Evolutionary conservation across 2,329 filamentous ascomycete genomes (phyloP).

Genomic region (Cytospora paraplurivora): DNA sequence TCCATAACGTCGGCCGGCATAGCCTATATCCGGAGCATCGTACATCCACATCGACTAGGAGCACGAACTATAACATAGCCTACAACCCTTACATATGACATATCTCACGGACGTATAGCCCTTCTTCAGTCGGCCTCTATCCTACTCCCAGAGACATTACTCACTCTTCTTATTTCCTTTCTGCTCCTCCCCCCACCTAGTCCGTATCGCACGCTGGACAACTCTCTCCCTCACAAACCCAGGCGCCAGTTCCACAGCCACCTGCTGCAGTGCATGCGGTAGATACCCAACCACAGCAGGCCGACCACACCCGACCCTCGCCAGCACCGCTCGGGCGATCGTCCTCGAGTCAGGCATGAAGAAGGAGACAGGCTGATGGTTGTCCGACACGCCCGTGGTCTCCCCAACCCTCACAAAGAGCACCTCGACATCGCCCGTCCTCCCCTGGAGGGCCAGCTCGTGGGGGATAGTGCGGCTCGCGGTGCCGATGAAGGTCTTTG

Average conservation of each 20-base stretch:
- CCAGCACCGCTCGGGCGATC: conserved; percentile 31
- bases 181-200: conserved; percentile 20
- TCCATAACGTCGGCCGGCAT: too few species aligned
- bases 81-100: too few species aligned
- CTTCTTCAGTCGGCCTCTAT: not conserved
- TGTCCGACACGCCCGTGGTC: conserved; percentile 31
- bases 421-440: conserved; percentile 30
- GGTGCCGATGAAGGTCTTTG: conserved; percentile 32
- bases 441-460: conserved; percentile 30
- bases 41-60: too few species aligned
- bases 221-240: not conserved
- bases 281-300: conserved; percentile 30
- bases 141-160: not conserved
- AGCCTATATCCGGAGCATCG: too few species aligned
- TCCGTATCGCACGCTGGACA: not conserved
- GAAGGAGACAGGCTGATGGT: conserved; percentile 20
- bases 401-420: conserved; percentile 31
- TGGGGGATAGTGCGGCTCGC: conserved; percentile 26
- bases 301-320: conserved; percentile 32
- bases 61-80: too few species aligned
- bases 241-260: conserved; percentile 23
- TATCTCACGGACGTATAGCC: too few species aligned
- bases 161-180: conserved; percentile 14
- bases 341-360: conserved; percentile 30
- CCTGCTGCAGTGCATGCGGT: conserved; percentile 29